These are phyloP conservation scores for Tetragonia tetragonoides DNA, from an alignment of 148 eudicot species.

Conservation along the genomic window DNA sequence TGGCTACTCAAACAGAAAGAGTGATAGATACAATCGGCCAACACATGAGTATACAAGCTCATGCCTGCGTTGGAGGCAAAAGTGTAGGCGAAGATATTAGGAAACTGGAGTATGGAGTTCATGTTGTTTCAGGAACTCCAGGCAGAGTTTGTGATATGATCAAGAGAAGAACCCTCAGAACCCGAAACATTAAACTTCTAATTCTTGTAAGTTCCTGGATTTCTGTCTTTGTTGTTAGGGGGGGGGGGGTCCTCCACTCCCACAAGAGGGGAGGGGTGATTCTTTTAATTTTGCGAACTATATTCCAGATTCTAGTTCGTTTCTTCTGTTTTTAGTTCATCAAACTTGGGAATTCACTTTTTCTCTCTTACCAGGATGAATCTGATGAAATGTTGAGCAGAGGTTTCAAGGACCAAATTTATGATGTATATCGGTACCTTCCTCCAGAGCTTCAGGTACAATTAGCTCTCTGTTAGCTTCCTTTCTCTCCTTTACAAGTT, in stretches of 20 bases:
- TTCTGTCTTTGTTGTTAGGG: background rate
- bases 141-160: constrained; percentile 98
- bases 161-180: constrained; percentile 81
- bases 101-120: constrained; percentile 86
- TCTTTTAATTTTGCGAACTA: too few relatives aligned
- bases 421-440: constrained; percentile 93
- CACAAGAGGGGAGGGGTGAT: too few relatives aligned
- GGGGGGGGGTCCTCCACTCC: background rate
- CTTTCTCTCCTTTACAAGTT: background rate
- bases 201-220: constrained; percentile 60
- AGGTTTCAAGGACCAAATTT: constrained; percentile 97
- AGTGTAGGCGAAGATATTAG: constrained; percentile 95
- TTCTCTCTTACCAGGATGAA: constrained; percentile 57
- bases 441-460: constrained; percentile 96
- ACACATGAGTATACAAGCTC: constrained; percentile 74
- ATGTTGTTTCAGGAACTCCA: constrained; percentile 95
- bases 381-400: constrained; percentile 99
- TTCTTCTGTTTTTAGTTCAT: background rate
- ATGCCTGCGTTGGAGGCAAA: constrained; percentile 95
- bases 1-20: constrained; percentile 87
- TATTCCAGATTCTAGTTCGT: background rate
- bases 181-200: constrained; percentile 73
- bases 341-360: background rate
- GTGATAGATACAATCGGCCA: constrained; percentile 76
- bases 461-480: background rate